Base-by-base conservation (phyloP, 208 protist genomes). In the Leishmania major region DNA sequence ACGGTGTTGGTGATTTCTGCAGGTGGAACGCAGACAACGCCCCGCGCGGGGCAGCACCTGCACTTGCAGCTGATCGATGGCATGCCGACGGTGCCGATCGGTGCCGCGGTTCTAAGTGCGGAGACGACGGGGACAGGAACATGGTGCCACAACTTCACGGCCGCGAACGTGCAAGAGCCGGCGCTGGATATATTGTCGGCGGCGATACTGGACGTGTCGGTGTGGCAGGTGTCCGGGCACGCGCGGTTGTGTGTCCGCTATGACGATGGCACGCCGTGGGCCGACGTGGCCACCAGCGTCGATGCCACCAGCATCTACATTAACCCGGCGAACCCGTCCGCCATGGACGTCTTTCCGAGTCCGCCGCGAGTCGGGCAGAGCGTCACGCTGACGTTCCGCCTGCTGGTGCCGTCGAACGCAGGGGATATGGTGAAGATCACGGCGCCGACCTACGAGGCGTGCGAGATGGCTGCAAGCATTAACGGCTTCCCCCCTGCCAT, bases 71-170 rank as follows among this genome's bases (percentile, higher is more conserved):
- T 97, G 7, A 53, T 80, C 69, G 72, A 78, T 73, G 82, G 62
- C 55, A 25, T 82, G 13, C 53, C 49, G 3, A 73, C 76, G 4
- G 75, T 28, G 15, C 51, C 79, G n/a, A 80, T 74, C 3, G 70
- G 47, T 31, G 62, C 75, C 49, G 91, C 87, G 4, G 90, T 92
- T 0, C 88, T 96, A 53, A 91, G 95, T 45, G 87, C 81, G 51
- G 86, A 76, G 28, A 71, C 79, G 45, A 80, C 84, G 25, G 81
- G 77, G 37, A n/a, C 66, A 55, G 88, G 88, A 31, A 93, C 92
- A n/a, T 98, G 95, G 94, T 98, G 95, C 79, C 91, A 96, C 80
- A 97, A 97, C 88, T 97, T 93, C 88, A 97, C 92, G 6, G 31
- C 17, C 2, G 62, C 43, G 7, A 74, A 94, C 69, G 84, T 96